Evolutionary conservation across 2,329 filamentous ascomycete species (phyloP).

Genomic region (Fusarium sp.): DNA sequence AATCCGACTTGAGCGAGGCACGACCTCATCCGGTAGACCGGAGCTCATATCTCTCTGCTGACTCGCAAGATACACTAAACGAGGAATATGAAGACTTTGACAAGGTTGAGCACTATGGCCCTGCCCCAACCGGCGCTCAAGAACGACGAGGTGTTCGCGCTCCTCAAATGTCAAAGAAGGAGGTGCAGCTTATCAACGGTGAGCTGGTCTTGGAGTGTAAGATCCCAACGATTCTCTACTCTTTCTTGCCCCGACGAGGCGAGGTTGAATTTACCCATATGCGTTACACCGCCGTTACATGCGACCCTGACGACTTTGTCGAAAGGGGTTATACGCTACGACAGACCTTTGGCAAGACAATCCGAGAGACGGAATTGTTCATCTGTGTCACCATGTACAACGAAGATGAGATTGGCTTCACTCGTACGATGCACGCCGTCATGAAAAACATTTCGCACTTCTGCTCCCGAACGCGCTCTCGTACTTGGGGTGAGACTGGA

Average conservation of each 20-base stretch:
- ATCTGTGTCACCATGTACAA: conserved; percentile 99
- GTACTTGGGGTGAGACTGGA: conserved; percentile 95
- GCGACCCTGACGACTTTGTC: conserved; percentile 94
- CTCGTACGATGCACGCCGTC: conserved; percentile 96
- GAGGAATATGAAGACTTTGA: conserved; percentile 57
- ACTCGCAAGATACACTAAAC: conserved; percentile 66
- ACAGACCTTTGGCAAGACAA: conserved; percentile 85
- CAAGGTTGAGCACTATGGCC: conserved; percentile 84
- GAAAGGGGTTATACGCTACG: conserved; percentile 89
- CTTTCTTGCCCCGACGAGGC: conserved; percentile 91
- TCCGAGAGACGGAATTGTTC: conserved; percentile 92
- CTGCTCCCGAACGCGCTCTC: conserved; percentile 88
- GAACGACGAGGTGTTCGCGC: conserved; percentile 86
- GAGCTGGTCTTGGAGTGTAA: conserved; percentile 98
- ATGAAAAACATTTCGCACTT: conserved; percentile 99
- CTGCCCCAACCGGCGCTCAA: conserved; percentile 87
- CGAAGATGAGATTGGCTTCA: conserved; percentile 96
- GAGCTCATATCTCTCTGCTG: conserved; percentile 65
- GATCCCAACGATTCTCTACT: conserved; percentile 97
- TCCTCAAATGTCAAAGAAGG: conserved; percentile 90
- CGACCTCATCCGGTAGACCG: conserved; percentile 62
- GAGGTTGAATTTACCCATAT: conserved; percentile 98
- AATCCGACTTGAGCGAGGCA: conserved; percentile 64
- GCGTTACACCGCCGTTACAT: conserved; percentile 98
- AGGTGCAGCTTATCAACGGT: conserved; percentile 96